These are phyloP conservation scores for Fusarium annulatum DNA, from an alignment of 2,329 filamentous ascomycete genomes.

Conservation along the genomic window DNA sequence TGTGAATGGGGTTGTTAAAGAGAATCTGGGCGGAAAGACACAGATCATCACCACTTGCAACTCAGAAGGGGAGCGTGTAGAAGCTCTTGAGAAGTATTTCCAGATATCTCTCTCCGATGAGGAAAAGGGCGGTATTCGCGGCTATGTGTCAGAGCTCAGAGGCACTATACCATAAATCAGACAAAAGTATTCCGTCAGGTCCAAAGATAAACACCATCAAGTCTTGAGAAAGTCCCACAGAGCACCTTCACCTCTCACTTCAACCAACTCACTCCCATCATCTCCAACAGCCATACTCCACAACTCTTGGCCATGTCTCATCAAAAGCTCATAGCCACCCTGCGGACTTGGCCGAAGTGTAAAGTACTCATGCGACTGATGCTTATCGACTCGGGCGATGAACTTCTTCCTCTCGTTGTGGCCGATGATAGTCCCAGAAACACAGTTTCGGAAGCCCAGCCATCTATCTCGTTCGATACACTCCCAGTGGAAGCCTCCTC, in stretches of 20 bases:
- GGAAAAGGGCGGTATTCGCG: conserved; percentile 22
- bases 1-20: conserved; percentile 36
- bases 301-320: conserved; percentile 43
- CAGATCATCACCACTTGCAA: conserved; percentile 44
- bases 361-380: conserved; percentile 47
- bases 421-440: conserved; percentile 49
- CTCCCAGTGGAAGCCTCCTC: conserved; percentile 49
- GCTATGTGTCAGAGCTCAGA: conserved; percentile 15
- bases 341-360: conserved; percentile 41
- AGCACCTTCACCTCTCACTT: conserved; percentile 43
- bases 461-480: conserved; percentile 53
- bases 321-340: conserved; percentile 50
- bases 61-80: conserved; percentile 60
- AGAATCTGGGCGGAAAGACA: conserved; percentile 31
- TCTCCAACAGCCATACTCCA: conserved; percentile 44
- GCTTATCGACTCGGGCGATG: conserved; percentile 38
- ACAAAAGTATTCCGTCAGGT: neutral
- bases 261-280: conserved; percentile 42
- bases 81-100: conserved; percentile 61
- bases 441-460: conserved; percentile 52
- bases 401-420: conserved; percentile 44
- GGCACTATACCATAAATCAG: too few species aligned
- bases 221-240: conserved; percentile 47
- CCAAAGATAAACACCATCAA: neutral
- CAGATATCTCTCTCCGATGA: conserved; percentile 55